phyloP scores from a whole-genome alignment of 2,329 filamentous ascomycete species.

The Aureobasidium subglaciale region DNA sequence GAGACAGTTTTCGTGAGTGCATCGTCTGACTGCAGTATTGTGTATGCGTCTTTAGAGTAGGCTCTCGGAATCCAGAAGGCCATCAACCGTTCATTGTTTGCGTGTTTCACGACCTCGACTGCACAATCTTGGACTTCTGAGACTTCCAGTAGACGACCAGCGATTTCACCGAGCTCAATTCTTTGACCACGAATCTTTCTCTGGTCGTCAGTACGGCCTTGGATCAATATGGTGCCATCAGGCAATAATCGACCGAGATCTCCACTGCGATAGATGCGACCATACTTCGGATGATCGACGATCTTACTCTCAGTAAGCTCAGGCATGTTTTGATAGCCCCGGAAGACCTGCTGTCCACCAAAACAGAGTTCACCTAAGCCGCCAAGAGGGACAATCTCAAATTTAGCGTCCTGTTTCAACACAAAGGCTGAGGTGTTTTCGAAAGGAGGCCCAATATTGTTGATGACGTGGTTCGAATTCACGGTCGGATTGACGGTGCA shows the following conservation, averaged over 20 bases:
- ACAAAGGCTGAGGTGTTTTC: constrained; percentile 71
- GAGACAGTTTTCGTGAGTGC: constrained; percentile 27
- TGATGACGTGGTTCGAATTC: constrained; percentile 50
- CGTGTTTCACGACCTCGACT: constrained; percentile 50
- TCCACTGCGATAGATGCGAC: constrained; percentile 72
- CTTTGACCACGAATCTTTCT: constrained; percentile 75
- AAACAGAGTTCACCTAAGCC: constrained; percentile 80
- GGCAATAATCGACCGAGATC: constrained; percentile 73
- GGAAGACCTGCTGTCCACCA: constrained; percentile 70
- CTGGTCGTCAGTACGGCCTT: constrained; percentile 69
- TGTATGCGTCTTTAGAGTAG: constrained; percentile 25
- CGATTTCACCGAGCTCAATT: constrained; percentile 73
- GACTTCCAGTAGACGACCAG: constrained; percentile 50
- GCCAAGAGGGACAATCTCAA: constrained; percentile 57
- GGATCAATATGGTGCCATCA: constrained; percentile 67
- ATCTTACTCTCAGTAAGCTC: constrained; percentile 60
- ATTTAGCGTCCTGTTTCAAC: constrained; percentile 36
- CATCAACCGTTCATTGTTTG: constrained; percentile 49
- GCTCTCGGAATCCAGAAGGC: constrained; percentile 58
- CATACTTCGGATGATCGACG: constrained; percentile 59
- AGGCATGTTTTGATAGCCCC: constrained; percentile 64
- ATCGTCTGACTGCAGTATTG: constrained; percentile 33
- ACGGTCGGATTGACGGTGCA: constrained; percentile 66
- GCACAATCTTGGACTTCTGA: constrained; percentile 52
- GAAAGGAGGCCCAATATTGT: constrained; percentile 70